Base-by-base conservation (phyloP, 345 rosid genomes). In the Euclidium syriacum region DNA sequence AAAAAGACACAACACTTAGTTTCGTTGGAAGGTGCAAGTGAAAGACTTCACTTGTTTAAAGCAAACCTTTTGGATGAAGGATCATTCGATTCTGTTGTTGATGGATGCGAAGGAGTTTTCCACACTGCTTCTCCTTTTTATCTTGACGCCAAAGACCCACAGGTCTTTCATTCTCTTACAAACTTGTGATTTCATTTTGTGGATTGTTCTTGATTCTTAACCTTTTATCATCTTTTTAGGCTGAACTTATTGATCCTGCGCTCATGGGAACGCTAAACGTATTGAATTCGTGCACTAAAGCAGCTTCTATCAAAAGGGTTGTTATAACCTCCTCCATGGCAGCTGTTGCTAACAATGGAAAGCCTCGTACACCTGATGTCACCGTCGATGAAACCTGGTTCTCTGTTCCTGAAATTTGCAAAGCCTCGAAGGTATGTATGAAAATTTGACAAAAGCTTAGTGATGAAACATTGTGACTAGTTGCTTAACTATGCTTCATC, bases 81-180 rank as follows among this genome's bases (percentile, higher is more conserved):
- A 17, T 91, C 96, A 1, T 91, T 79, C 50, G 91, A 91, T 65
- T 52, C 82, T 6, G 77, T 62, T 30, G 77, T 88, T 65, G 77
- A 83, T 67, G 98, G 90, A 4, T 88, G 96, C 11, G 75, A 75
- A 14, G 90, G 86, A 24, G 95, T 88, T 70, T 91, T 91, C 64
- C 96, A 91, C 67, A 91, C 91, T 48, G 98, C 96, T 0, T 88
- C 98, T 19, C 96, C 98, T 4, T 81, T 79, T 62, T 88, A 75
- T 48, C 62, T 68, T 71, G 91, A 91, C 61, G 90, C 78, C 54
- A 70, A 72, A 59, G 98, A 91, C 57, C 98, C 95, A n/a, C 85
- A 88, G 95, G 95, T 91, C 72, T 14, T 9, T n/a, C n/a, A 30
- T 70, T 42, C 32, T 38, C 39, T 10, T 3, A n/a, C n/a, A 29